phyloP scores from a whole-genome alignment of 2,329 filamentous ascomycete species.

The Epichloe aotearoae region DNA sequence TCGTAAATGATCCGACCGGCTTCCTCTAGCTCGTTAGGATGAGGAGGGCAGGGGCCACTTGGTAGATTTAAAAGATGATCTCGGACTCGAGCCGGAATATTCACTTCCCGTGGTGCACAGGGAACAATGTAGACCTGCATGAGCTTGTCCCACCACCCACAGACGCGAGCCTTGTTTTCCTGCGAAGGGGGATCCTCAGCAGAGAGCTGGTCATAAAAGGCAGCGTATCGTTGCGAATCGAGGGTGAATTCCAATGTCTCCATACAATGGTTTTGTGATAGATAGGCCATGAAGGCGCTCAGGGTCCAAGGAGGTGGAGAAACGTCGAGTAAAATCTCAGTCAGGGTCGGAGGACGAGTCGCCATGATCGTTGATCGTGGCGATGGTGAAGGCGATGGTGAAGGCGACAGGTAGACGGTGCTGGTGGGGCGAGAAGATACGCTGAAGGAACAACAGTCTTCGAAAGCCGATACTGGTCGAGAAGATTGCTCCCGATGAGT shows the following conservation, averaged over 20 bases:
- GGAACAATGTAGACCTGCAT: slow-evolving; percentile 83
- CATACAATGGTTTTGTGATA: slow-evolving; percentile 93
- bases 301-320: slow-evolving; percentile 83
- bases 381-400: slow-evolving; percentile 26
- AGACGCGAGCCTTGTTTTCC: slow-evolving; percentile 50
- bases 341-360: slow-evolving; percentile 49
- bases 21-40: slow-evolving; percentile 63
- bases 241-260: slow-evolving; percentile 95
- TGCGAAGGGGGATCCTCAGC: slow-evolving; percentile 23
- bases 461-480: slow-evolving; percentile 29
- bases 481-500: slow-evolving; percentile 30
- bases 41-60: slow-evolving; percentile 48
- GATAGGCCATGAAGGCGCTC: slow-evolving; percentile 86
- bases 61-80: slow-evolving; percentile 56
- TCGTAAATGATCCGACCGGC: slow-evolving; percentile 86
- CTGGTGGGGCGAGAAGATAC: slow-evolving; percentile 22
- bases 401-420: slow-evolving; percentile 31
- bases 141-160: slow-evolving; percentile 74
- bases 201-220: slow-evolving; percentile 36
- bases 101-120: slow-evolving; percentile 76
- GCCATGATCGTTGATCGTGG: slow-evolving; percentile 20
- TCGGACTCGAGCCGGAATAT: slow-evolving; percentile 74
- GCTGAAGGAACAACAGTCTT: slow-evolving; percentile 30
- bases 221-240: slow-evolving; percentile 74
- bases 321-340: slow-evolving; percentile 77